Evolutionary conservation across 768 basidiomycete species (phyloP).

Genomic region (Pulveroboletus sp.): DNA sequence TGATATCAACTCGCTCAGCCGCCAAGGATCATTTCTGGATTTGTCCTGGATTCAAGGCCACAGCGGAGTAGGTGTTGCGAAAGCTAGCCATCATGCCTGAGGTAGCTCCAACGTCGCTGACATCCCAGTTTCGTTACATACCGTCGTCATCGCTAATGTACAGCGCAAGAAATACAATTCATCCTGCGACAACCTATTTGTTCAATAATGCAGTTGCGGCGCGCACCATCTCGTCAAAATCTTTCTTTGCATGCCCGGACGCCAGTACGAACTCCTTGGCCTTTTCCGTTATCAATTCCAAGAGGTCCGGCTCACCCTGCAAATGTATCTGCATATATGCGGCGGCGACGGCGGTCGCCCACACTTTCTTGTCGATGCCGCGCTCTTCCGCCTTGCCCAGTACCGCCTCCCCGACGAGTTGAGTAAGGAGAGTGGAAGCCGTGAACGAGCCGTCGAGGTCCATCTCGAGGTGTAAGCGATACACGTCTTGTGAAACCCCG

Average conservation of each 20-base stretch:
- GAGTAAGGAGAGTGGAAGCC: slow-evolving; percentile 26
- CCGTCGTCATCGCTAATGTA: background rate
- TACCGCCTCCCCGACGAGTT: slow-evolving; percentile 36
- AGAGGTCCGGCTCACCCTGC: slow-evolving; percentile 35
- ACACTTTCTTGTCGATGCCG: slow-evolving; percentile 35
- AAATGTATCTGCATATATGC: slow-evolving; percentile 44
- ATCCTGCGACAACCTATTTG: background rate
- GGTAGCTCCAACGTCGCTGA: too few relatives aligned
- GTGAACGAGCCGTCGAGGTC: slow-evolving; percentile 48
- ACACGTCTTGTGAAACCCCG: slow-evolving; percentile 24
- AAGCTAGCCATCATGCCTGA: too few relatives aligned
- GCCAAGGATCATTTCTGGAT: too few relatives aligned
- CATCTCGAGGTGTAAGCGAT: slow-evolving; percentile 39
- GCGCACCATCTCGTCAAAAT: slow-evolving; percentile 23
- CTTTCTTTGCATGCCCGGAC: background rate
- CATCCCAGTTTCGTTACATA: too few relatives aligned
- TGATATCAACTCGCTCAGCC: too few relatives aligned
- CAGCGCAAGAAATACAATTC: background rate
- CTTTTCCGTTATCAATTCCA: slow-evolving; percentile 42
- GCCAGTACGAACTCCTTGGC: slow-evolving; percentile 36
- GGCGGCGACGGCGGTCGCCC: slow-evolving; percentile 47
- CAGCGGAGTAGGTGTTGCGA: too few relatives aligned
- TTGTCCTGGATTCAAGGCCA: too few relatives aligned
- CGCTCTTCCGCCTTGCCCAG: slow-evolving; percentile 30
- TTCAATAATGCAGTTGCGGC: slow-evolving; percentile 8